A percentile compares a stretch with the other conserved stretches of the same genome.
phyloP scores from a whole-genome alignment of 1,139 yeast genomes.

The Lodderomyces jiufengensis region DNA sequence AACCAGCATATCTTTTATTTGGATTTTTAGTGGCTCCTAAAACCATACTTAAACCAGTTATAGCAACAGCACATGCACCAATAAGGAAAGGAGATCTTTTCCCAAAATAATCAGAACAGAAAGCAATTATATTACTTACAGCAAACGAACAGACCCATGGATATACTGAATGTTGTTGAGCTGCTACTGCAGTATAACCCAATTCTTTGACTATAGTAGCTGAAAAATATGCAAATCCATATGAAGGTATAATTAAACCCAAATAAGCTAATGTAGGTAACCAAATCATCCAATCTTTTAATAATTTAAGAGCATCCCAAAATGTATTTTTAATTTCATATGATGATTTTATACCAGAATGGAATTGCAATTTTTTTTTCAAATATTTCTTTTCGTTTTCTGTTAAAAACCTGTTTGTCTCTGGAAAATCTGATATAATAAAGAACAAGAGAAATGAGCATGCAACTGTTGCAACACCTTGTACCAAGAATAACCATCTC shows the following conservation, averaged over 20 bases:
- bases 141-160: slow-evolving; percentile 71
- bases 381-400: slow-evolving; percentile 47
- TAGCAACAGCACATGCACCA: slow-evolving; percentile 38
- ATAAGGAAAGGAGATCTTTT: slow-evolving; percentile 50
- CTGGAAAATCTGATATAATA: slow-evolving; percentile 47
- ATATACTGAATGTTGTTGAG: slow-evolving; percentile 66
- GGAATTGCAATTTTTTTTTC: slow-evolving; percentile 51
- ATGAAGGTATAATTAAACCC: slow-evolving; percentile 62
- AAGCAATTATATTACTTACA: slow-evolving; percentile 44
- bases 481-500: slow-evolving; percentile 74
- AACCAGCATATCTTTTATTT: slow-evolving; percentile 61
- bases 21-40: slow-evolving; percentile 33
- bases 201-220: slow-evolving; percentile 57
- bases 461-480: slow-evolving; percentile 47
- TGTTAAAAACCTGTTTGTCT: slow-evolving; percentile 49
- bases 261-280: slow-evolving; percentile 59
- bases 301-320: slow-evolving; percentile 38
- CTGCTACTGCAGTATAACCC: slow-evolving; percentile 58
- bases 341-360: slow-evolving; percentile 51
- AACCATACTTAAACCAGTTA: slow-evolving; percentile 54
- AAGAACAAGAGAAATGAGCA: slow-evolving; percentile 48
- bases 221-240: slow-evolving; percentile 70
- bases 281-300: slow-evolving; percentile 50
- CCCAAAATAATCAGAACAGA: slow-evolving; percentile 45
- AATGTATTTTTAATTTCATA: slow-evolving; percentile 45